Base-by-base conservation (phyloP, 2,329 filamentous ascomycete genomes). In the Chalaropsis ovoidea region DNA sequence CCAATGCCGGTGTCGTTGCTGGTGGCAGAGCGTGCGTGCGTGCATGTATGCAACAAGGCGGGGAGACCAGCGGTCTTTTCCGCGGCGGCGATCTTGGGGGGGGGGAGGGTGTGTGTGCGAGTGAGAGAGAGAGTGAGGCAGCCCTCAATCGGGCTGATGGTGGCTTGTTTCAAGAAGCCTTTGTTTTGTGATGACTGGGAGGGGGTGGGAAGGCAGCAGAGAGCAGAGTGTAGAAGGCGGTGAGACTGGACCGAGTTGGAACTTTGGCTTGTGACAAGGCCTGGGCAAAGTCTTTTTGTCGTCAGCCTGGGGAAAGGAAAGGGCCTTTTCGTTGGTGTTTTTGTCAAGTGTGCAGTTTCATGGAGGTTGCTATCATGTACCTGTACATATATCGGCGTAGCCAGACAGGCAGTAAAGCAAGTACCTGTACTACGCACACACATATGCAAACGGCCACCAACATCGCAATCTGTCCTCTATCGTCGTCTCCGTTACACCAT, bases 81-180 rank as follows among this genome's bases (percentile, higher is more conserved):
- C 22, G 22, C 22, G 15, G 22, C 22, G 47, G 5, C 1, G 8
- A 52, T 27, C 22, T 24, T 27, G 22, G 47, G 15, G 22, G 47
- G 22, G 17, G 7, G 10, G 24, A 52, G 24, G 15, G 19, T 11
- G 11, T 24, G 19, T 15, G 19, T 22, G 22, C 11, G 45, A 47
- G 7, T 17, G 19, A 19, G 7, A 49, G 17, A 24, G 10, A 49
- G 19, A 22, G 22, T 52, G 47, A 15, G 24, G 47, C 47, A 52
- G 47, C 22, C 47, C n/a, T 52, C n/a, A 24, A 52, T 15, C 24
- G 15, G 47, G 47, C 47, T 49, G 61, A 24, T 15, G 2, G 47
- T 63, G 61, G 47, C 47, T 47, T 63, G 47, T 63, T 47, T 49
- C 61, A 63, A 45, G 42, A 31, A 52, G 10, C 47, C 47, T 24